phyloP scores from a whole-genome alignment of 345 rosid genomes.

The Eucalyptus polybractea region DNA sequence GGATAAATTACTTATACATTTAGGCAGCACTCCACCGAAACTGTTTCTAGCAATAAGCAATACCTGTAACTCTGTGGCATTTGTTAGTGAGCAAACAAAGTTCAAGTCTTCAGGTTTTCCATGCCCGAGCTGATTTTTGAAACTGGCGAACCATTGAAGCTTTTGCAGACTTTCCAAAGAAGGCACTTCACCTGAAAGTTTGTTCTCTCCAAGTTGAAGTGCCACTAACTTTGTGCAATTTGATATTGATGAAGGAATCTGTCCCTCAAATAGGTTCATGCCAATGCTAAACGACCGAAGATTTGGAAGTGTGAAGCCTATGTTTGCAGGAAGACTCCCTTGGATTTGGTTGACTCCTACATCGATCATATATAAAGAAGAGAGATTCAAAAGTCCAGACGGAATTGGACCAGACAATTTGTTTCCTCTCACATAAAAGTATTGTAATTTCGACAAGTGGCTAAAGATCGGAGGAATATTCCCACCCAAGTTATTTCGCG shows the following conservation, averaged over 20 bases:
- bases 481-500: background rate
- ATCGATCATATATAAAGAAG: background rate
- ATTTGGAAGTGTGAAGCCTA: background rate
- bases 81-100: background rate
- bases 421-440: background rate
- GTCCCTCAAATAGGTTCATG: background rate
- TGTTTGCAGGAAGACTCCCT: background rate
- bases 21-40: background rate
- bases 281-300: background rate
- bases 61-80: background rate
- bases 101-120: background rate
- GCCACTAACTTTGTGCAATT: background rate
- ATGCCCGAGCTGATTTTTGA: background rate
- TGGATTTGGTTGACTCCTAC: background rate
- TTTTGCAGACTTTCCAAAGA: background rate
- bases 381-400: background rate
- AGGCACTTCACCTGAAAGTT: background rate
- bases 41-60: rapidly evolving
- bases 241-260: background rate
- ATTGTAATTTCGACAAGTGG: background rate
- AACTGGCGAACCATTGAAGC: background rate
- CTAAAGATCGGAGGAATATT: background rate
- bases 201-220: background rate
- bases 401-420: background rate
- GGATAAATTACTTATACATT: background rate